These are phyloP conservation scores for Pseudozyma thailandica DNA, from an alignment of 1,284 basidiomycete genomes.

Conservation along the genomic window DNA sequence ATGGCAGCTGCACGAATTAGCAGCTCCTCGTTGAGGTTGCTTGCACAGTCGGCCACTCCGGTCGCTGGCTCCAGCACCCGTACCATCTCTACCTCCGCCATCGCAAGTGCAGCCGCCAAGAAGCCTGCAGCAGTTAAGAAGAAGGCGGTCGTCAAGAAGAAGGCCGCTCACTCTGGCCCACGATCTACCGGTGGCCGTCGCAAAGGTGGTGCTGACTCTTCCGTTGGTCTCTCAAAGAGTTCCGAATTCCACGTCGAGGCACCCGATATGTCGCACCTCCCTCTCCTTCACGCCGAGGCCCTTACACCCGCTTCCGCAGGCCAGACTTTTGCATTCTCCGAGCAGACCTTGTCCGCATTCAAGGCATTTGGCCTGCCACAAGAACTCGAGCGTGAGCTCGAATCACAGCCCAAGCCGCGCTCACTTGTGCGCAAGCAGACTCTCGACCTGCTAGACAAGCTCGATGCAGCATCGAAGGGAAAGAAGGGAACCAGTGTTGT, in stretches of 20 bases:
- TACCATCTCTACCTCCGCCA: slow-evolving; percentile 24
- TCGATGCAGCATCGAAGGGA: slow-evolving; percentile 43
- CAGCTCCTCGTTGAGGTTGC: slow-evolving; percentile 22
- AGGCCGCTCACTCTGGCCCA: slow-evolving; percentile 37
- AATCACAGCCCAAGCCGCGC: slow-evolving; percentile 45
- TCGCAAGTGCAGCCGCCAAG: slow-evolving; percentile 38
- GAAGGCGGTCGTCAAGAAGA: slow-evolving; percentile 59
- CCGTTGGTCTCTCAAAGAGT: slow-evolving; percentile 38
- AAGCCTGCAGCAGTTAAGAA: slow-evolving; percentile 55
- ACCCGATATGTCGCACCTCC: slow-evolving; percentile 58
- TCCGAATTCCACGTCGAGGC: slow-evolving; percentile 47
- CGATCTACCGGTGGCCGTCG: slow-evolving; percentile 53
- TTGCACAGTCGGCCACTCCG: slow-evolving; percentile 10
- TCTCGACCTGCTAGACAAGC: slow-evolving; percentile 52
- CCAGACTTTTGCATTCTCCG: slow-evolving; percentile 53
- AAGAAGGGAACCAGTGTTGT: slow-evolving; percentile 30
- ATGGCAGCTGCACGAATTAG: slow-evolving; percentile 28
- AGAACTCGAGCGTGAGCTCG: slow-evolving; percentile 48
- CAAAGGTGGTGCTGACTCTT: slow-evolving; percentile 58
- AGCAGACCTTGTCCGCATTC: slow-evolving; percentile 45
- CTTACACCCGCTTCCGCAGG: slow-evolving; percentile 38
- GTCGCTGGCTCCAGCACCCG: slow-evolving; percentile 12
- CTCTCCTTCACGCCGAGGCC: slow-evolving; percentile 46
- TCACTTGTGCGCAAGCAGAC: slow-evolving; percentile 54
- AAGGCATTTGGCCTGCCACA: slow-evolving; percentile 55